Conservation (phyloP, 139 green algal genomes). For the Microglena sp. region DNA sequence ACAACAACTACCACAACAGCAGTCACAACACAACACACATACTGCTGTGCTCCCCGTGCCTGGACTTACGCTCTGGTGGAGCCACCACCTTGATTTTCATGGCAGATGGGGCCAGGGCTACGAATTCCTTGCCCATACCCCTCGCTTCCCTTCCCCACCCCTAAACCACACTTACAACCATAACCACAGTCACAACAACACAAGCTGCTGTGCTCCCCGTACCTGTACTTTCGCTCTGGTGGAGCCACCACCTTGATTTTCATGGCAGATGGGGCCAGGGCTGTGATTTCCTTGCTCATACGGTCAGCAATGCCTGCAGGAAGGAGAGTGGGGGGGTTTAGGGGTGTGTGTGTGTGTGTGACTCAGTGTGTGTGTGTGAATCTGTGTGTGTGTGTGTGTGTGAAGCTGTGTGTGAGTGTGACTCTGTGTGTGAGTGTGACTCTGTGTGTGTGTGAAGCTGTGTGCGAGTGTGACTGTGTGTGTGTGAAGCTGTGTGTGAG, state of each 20-base stretch:
- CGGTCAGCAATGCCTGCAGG: constrained; percentile 85
- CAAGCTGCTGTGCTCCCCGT: too few relatives aligned
- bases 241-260: constrained; percentile 80
- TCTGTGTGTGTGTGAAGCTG: too few relatives aligned
- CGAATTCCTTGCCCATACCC: constrained; percentile 90
- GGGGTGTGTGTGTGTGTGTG: too few relatives aligned
- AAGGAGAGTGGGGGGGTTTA: too few relatives aligned
- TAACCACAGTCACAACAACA: constrained; percentile 18
- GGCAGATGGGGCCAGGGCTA: constrained; percentile 65
- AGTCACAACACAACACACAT: too few relatives aligned
- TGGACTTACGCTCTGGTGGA: constrained; percentile 75
- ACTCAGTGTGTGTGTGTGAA: constrained; percentile 17
- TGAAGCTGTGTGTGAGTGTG: too few relatives aligned
- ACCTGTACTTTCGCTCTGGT: constrained; percentile 80
- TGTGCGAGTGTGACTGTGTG: too few relatives aligned
- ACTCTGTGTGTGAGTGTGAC: not conserved
- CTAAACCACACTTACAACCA: not conserved
- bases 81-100: constrained; percentile 88
- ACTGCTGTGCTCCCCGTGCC: too few relatives aligned
- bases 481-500: not conserved
- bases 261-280: constrained; percentile 79
- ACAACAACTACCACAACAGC: too few relatives aligned
- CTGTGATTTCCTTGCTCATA: constrained; percentile 95
- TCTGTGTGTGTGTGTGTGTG: too few relatives aligned
- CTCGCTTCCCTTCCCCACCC: not conserved